Base-by-base conservation (phyloP, 2,329 filamentous ascomycete genomes). In the Fusarium sp. region DNA sequence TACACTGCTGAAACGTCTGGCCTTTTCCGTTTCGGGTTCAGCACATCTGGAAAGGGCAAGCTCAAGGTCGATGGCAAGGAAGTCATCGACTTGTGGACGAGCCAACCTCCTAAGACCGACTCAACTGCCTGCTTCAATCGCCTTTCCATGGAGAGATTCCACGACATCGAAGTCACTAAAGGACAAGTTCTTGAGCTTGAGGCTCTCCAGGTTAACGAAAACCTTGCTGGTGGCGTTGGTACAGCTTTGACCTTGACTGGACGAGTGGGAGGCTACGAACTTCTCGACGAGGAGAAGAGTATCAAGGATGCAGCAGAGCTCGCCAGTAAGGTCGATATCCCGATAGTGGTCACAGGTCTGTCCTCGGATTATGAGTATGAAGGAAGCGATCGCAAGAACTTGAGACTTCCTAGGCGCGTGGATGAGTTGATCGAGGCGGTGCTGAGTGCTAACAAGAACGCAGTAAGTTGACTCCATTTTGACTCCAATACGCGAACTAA, bases 301-400 rank as follows among this genome's bases (percentile, higher is more conserved):
- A 83, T 82, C 14, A 77, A 73, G 13, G 81, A 84, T 63, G 80
- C 81, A 48, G 77, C 76, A 11, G 69, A 72, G 2, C 27, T 79
- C 3, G 71, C 76, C 0, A 70, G 62, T 16, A 71, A 72, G 0
- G 88, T 88, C 0, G 90, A 92, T 35, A 86, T 91, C 45, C 90
- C 92, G 4, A 85, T 92, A 50, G 59, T 81, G 0, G 66, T 80
- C 4, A 88, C 90, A 1, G 91, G 91, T 2, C 84, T 92, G 18
- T 92, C 91, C 60, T 86, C 78, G 1, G 78, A 80, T 1, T 81
- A 78, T 29, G 80, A 81, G 45, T 79, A 77, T 5, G 80, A 93
- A 90, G 83, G 85, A 64, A 91, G 91, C 59, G 92, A 94, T 79
- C 88, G 92, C 59, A 93, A 92, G 79, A 92, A 93, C 79, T 83